A percentile compares a stretch with the other conserved stretches of the same genome.
These are phyloP conservation scores for Venturia pyrina DNA, from an alignment of 2,329 filamentous ascomycete species.

Conservation along the genomic window DNA sequence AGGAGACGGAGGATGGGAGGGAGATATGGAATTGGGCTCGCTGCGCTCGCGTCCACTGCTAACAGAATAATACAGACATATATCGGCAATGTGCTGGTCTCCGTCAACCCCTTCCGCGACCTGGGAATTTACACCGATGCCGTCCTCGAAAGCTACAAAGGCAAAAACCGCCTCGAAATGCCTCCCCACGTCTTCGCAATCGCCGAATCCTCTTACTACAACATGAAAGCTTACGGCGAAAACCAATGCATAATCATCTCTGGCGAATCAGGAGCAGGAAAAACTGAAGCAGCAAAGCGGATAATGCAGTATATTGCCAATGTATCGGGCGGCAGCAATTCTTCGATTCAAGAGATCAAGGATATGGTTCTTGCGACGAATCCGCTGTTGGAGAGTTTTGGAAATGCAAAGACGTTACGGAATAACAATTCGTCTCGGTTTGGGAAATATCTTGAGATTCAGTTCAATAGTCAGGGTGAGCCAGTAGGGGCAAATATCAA, in stretches of 20 bases:
- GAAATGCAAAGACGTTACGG: constrained; percentile 92
- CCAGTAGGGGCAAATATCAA: constrained; percentile 95
- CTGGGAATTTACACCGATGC: constrained; percentile 95
- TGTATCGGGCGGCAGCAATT: constrained; percentile 75
- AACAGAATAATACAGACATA: constrained; percentile 56
- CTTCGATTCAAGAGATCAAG: constrained; percentile 92
- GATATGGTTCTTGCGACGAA: constrained; percentile 99
- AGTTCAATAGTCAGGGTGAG: constrained; percentile 87
- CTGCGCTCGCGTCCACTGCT: constrained; percentile 8
- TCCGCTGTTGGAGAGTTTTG: constrained; percentile 91
- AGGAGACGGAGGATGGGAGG: not conserved
- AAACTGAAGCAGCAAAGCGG: constrained; percentile 96
- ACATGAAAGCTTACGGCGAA: constrained; percentile 99
- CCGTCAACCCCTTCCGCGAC: constrained; percentile 95
- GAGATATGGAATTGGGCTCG: not conserved
- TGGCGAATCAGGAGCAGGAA: constrained; percentile 93
- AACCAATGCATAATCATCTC: constrained; percentile 99
- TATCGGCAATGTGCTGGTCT: constrained; percentile 98
- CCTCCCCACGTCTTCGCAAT: constrained; percentile 96
- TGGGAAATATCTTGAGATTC: constrained; percentile 94
- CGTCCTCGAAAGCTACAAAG: constrained; percentile 86
- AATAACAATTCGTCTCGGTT: constrained; percentile 99
- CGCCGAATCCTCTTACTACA: constrained; percentile 93
- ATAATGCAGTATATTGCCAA: constrained; percentile 99
- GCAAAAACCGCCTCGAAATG: constrained; percentile 90